Conservation (phyloP, 2,329 filamentous ascomycete species). For the Hypomyces perniciosus region DNA sequence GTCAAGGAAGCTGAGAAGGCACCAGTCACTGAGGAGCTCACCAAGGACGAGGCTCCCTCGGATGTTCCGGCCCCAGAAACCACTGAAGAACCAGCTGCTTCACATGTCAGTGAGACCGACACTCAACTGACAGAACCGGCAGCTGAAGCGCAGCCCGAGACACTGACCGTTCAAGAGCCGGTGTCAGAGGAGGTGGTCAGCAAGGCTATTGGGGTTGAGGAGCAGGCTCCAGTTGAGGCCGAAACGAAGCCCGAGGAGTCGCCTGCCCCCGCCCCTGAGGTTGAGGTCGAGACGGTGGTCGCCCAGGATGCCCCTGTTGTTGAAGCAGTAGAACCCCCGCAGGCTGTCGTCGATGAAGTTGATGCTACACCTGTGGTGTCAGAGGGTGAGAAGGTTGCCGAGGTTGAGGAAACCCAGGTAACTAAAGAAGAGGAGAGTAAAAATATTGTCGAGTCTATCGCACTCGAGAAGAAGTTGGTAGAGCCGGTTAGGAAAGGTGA, state of each 20-base stretch:
- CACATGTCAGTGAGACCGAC: too few species aligned
- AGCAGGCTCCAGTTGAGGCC: not conserved
- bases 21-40: too few species aligned
- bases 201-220: constrained; percentile 2
- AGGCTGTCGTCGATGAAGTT: not conserved
- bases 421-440: constrained; percentile 31
- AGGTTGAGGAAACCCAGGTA: constrained; percentile 7
- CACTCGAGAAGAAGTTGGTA: constrained; percentile 28
- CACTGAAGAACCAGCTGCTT: too few species aligned
- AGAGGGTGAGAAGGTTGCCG: constrained; percentile 1
- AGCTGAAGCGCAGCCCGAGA: too few species aligned
- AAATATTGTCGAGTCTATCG: constrained; percentile 34
- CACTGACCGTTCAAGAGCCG: not conserved
- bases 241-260: not conserved
- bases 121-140: too few species aligned
- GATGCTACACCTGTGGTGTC: constrained; percentile 3
- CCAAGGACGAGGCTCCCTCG: too few species aligned
- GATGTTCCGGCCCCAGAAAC: too few species aligned
- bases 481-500: constrained; percentile 38
- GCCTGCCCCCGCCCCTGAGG: not conserved
- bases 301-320: constrained; percentile 6
- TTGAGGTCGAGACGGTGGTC: not conserved
- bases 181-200: not conserved
- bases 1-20: too few species aligned
- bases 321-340: not conserved